Evolutionary conservation across 2,329 filamentous ascomycete species (phyloP), one percentile per base, ranked within the genome.

Genomic region (Didymella glomerata): DNA sequence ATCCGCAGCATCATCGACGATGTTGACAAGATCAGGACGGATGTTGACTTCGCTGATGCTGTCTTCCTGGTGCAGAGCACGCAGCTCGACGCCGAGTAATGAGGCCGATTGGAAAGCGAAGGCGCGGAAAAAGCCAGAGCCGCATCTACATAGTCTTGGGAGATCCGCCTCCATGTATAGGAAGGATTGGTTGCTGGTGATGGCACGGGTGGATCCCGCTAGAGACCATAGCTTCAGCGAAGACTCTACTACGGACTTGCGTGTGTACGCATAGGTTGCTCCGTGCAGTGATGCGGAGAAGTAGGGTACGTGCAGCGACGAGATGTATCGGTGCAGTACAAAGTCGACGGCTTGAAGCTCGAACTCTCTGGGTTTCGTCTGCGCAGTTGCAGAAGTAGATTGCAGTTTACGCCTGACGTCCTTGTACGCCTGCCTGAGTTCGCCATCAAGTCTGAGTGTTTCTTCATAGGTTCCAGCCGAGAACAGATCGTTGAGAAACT

Each of bases 211-310:
- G 18, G 48, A 54, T 46, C 52, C 60, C 14, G 54, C 63, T 6
- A 68, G 48, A 8, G 54, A 66, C 70, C 71, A 74, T 9, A 73
- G 59, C 34, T 68, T 72, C 22, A 73, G 60, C 7, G 70, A 69
- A 2, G 72, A 61, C 4, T 73, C 71, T 8, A 74, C 46, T 0
- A 66, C 61, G 1, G 67, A 60, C 52, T 74, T 71, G 18, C 71
- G 56, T 4, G 72, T 70, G 42, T 64, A 74, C 22, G 71, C 68
- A 22, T 70, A 73, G 11, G 60, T 58, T 4, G 69, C 57, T 45
- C 70, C 65, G 5, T 65, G 51, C 13, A 71, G 47, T n/a, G 64
- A 58, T 10, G 62, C 47, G 6, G 51, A 61, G 41, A 72, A 68
- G 47, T 66, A 75, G 1, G 71, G 71, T 22, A 68, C 41, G 34